Base-by-base conservation (phyloP, 176 grass and related monocot genomes). In the Coix lacrymajobi region DNA sequence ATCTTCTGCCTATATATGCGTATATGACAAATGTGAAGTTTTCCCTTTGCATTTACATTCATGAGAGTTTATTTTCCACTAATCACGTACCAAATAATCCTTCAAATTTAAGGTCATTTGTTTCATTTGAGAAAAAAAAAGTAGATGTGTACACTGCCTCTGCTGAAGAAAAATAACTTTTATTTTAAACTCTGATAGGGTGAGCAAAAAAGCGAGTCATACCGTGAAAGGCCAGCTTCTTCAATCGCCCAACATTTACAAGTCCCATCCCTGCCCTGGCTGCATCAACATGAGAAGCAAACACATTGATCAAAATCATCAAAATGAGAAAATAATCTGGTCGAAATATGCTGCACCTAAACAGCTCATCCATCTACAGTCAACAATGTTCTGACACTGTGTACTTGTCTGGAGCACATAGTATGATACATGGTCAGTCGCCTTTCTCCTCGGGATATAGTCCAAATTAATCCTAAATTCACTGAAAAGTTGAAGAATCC, bases 171-270 rank as follows among this genome's bases (percentile, higher is more conserved):
- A 70, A 79, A 48, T 30, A 29, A 5, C 7, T 44, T 43, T 6
- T 12, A 26, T 62, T 20, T 24, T 57, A 24, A 24, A 57, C 54
- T 25, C 52, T 37, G 69, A 45, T 58, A 62, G 16, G 68, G 17
- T 71, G 11, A 62, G 76, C 2, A 8, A 71, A 80, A 2, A 88
- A 49, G 15, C n/a, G 4, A 48, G 5, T 19, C n/a, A 75, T 91
- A 95, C 96, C 91, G 66, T 51, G 92, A 98, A 31, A 98, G 79
- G 26, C 90, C 96, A 48, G 84, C 58, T 93, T 98, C 89, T 84
- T 95, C 90, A 78, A 98, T 79, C 61, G n/a, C 77, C 96, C 96
- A 98, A 41, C 92, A 94, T 88, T 93, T 95, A 82, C 96, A 95
- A 25, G 91, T 88, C 7, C 96, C 96, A 87, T 98, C 96, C 82